phyloP scores from a whole-genome alignment of 2,329 filamentous ascomycete genomes.

The Pseudogymnoascus sp. region DNA sequence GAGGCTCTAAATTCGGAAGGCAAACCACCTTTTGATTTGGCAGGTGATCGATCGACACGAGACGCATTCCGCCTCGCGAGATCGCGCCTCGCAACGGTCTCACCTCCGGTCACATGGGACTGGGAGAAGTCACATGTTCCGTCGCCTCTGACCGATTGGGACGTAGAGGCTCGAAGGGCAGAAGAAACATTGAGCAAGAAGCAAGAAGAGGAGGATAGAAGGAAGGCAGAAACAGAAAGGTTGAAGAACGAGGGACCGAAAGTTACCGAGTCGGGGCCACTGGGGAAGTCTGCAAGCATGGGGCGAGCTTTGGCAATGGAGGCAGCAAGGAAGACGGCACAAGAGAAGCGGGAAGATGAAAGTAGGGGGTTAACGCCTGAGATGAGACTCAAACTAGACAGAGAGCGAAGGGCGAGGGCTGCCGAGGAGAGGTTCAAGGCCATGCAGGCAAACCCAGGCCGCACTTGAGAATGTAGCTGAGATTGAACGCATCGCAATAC shows the following conservation, averaged over 20 bases:
- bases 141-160: slow-evolving; percentile 56
- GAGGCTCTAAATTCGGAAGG: slow-evolving; percentile 61
- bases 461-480: background rate
- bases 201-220: slow-evolving; percentile 59
- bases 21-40: slow-evolving; percentile 79
- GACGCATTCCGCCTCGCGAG: slow-evolving; percentile 89
- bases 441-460: slow-evolving; percentile 39
- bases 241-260: slow-evolving; percentile 58
- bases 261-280: slow-evolving; percentile 34
- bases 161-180: slow-evolving; percentile 61
- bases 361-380: slow-evolving; percentile 77
- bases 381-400: slow-evolving; percentile 73
- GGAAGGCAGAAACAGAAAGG: slow-evolving; percentile 66
- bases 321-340: slow-evolving; percentile 61
- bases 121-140: slow-evolving; percentile 75
- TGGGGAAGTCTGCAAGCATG: slow-evolving; percentile 33
- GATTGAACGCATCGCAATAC: background rate
- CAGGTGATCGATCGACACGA: slow-evolving; percentile 74
- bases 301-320: slow-evolving; percentile 44
- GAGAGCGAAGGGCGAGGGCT: slow-evolving; percentile 82
- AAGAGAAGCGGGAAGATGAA: slow-evolving; percentile 78
- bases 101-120: slow-evolving; percentile 46
- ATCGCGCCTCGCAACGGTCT: slow-evolving; percentile 63
- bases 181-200: slow-evolving; percentile 62
- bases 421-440: slow-evolving; percentile 78